Percentiles rank a stretch among this genome's conserved stretches.
These are phyloP conservation scores for Sugiyamaella marilandica DNA, from an alignment of 805 yeast genomes.

Conservation along the genomic window DNA sequence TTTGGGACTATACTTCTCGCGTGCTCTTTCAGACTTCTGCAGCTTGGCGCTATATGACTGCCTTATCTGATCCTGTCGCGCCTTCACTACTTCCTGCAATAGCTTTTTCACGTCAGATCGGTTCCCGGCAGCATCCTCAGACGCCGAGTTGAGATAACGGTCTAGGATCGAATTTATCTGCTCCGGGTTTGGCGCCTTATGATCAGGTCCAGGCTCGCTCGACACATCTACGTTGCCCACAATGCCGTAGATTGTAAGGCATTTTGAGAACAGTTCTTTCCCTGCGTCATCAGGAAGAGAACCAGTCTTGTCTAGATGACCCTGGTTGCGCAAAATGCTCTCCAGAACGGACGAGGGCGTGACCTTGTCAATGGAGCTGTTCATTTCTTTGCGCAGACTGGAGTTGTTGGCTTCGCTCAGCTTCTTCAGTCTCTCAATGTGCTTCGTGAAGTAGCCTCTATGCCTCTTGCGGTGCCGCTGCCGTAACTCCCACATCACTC, in stretches of 20 bases:
- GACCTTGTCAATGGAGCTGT: constrained; percentile 29
- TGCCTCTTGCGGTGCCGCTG: constrained; percentile 23
- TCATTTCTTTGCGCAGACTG: constrained; percentile 40
- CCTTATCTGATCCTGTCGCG: constrained; percentile 23
- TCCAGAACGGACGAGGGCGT: constrained; percentile 33
- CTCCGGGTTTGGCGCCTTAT: neutral
- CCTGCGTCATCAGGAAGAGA: constrained; percentile 17
- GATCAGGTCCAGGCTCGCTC: constrained; percentile 19
- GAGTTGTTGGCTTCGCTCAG: constrained; percentile 35
- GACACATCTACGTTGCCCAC: constrained; percentile 28
- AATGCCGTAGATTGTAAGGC: constrained; percentile 20
- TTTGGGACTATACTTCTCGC: constrained; percentile 42
- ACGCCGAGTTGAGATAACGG: constrained; percentile 10
- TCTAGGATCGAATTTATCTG: constrained; percentile 2
- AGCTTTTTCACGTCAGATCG: constrained; percentile 30
- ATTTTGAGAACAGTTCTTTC: constrained; percentile 14
- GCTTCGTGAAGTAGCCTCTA: constrained; percentile 18
- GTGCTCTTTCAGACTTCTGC: constrained; percentile 11
- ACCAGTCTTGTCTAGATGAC: constrained; percentile 16
- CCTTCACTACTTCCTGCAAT: constrained; percentile 28
- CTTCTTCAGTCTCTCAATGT: constrained; percentile 8
- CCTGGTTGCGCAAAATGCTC: constrained; percentile 23
- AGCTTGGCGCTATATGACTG: constrained; percentile 14
- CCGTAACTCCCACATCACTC: constrained; percentile 45
- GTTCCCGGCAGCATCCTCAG: constrained; percentile 16